Evolutionary conservation across 2,329 filamentous ascomycete species (phyloP).

Genomic region (Orbilia ellipsospora): DNA sequence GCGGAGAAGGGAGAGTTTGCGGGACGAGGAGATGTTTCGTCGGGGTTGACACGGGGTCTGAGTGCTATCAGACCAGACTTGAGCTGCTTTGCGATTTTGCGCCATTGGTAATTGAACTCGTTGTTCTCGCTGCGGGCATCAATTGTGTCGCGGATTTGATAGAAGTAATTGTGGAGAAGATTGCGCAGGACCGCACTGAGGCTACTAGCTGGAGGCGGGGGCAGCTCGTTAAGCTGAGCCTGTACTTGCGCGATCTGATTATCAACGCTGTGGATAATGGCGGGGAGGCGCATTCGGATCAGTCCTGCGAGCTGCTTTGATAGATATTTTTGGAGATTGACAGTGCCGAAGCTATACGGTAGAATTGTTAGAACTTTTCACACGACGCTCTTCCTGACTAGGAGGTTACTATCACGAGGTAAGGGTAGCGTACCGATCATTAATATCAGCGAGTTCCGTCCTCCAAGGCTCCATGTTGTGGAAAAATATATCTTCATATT

Average conservation of each 20-base stretch:
- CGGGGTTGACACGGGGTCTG: constrained; percentile 54
- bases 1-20: constrained; percentile 33
- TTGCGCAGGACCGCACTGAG: constrained; percentile 56
- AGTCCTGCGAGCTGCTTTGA: constrained; percentile 44
- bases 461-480: constrained; percentile 57
- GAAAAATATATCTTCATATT: constrained; percentile 57
- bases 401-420: neutral
- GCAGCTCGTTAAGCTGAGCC: constrained; percentile 55
- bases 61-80: constrained; percentile 47
- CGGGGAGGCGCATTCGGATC: constrained; percentile 55
- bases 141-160: constrained; percentile 47
- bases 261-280: constrained; percentile 56
- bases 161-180: constrained; percentile 56
- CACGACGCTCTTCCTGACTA: neutral
- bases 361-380: neutral
- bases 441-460: constrained; percentile 56
- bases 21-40: constrained; percentile 27
- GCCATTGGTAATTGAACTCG: constrained; percentile 57
- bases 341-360: constrained; percentile 33
- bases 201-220: constrained; percentile 57
- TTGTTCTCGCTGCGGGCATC: constrained; percentile 56
- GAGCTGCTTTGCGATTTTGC: constrained; percentile 50
- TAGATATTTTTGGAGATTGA: constrained; percentile 45
- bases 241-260: constrained; percentile 56
- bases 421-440: constrained; percentile 56